phyloP scores from a whole-genome alignment of 192 early-diverging fungal genomes.

The Phycomyces blakesleeanus region DNA sequence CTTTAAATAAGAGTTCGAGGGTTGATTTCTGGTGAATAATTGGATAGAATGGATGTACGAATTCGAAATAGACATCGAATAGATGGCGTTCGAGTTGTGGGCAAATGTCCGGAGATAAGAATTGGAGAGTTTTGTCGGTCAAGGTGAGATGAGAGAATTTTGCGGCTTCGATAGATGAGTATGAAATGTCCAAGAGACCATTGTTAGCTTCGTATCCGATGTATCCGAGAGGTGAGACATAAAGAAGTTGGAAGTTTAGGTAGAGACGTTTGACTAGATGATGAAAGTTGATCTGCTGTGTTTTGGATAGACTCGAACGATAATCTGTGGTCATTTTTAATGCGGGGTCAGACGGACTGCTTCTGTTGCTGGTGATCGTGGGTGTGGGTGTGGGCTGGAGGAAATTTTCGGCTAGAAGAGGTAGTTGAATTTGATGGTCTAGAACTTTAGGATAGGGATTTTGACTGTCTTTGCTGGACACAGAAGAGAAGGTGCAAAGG shows the following conservation, averaged over 20 bases:
- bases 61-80: slow-evolving; percentile 17
- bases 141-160: background rate
- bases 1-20: slow-evolving; percentile 2
- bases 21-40: slow-evolving; percentile 5
- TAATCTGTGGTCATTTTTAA: no score
- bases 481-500: slow-evolving; percentile 15
- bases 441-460: slow-evolving; percentile 1
- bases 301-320: no score
- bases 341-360: no score
- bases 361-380: background rate
- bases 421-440: slow-evolving; percentile 1
- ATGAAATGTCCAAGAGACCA: background rate
- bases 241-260: slow-evolving; percentile 15
- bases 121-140: background rate
- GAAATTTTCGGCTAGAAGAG: background rate
- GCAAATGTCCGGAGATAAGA: background rate
- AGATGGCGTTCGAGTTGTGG: slow-evolving; percentile 2
- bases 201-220: slow-evolving; percentile 14
- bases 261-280: background rate
- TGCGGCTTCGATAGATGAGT: no score
- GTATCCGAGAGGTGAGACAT: slow-evolving; percentile 2
- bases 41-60: slow-evolving; percentile 11
- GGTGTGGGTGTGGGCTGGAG: background rate
- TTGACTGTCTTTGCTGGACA: slow-evolving; percentile 1
- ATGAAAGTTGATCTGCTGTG: background rate